Evolutionary conservation across 768 basidiomycete species (phyloP).

Genomic region (Serendipita vermifera): DNA sequence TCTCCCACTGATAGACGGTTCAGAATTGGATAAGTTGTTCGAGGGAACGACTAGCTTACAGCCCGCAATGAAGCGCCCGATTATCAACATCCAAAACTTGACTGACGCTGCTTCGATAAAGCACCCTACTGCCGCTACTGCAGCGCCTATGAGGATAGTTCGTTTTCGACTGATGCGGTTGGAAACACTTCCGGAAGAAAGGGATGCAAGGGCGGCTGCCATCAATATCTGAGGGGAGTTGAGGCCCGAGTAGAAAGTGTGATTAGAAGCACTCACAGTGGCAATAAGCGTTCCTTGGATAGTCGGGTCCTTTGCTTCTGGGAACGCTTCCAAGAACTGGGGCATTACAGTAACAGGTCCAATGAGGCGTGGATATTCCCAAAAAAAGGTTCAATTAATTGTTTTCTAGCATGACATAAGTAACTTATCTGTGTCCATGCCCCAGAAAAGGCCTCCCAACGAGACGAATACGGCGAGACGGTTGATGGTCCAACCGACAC

Average conservation of each 20-base stretch:
- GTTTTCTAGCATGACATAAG: background rate
- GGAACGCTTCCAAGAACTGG: slow-evolving; percentile 25
- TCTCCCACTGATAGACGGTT: slow-evolving; percentile 24
- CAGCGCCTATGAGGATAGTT: slow-evolving; percentile 31
- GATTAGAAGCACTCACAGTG: slow-evolving; percentile 13
- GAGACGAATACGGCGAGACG: slow-evolving; percentile 20
- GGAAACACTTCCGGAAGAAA: slow-evolving; percentile 28
- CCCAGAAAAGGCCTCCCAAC: slow-evolving; percentile 26
- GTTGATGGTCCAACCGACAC: background rate
- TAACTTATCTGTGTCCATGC: slow-evolving; percentile 25
- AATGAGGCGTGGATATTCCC: slow-evolving; percentile 21
- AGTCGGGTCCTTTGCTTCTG: slow-evolving; percentile 10
- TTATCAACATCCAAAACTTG: slow-evolving; percentile 28
- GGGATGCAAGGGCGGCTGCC: slow-evolving; percentile 16
- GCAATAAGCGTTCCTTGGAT: slow-evolving; percentile 17
- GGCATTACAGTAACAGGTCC: slow-evolving; percentile 38
- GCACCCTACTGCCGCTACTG: slow-evolving; percentile 32
- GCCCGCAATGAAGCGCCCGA: slow-evolving; percentile 35
- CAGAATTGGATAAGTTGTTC: background rate
- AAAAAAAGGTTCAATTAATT: background rate
- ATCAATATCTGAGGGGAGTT: slow-evolving; percentile 17
- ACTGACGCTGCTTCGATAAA: slow-evolving; percentile 25
- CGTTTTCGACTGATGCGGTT: slow-evolving; percentile 36
- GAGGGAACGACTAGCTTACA: slow-evolving; percentile 12
- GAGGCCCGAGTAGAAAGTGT: no score